Evolutionary conservation across 768 basidiomycete species (phyloP).

Genomic region (Scleroderma bovista): DNA sequence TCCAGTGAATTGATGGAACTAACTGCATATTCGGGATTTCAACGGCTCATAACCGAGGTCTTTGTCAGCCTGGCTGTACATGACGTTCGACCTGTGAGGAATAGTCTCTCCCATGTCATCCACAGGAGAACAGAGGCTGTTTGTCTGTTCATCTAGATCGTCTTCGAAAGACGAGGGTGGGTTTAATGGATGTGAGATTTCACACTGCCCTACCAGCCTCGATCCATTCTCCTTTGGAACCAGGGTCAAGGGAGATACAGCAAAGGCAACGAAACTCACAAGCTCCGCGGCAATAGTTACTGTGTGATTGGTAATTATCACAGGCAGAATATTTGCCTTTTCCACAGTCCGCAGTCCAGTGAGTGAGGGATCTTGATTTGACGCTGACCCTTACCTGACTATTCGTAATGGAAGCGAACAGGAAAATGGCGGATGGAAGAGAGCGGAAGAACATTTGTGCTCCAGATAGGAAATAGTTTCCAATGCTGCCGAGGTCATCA

Average conservation of each 20-base stretch:
- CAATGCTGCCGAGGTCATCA: conserved; percentile 46
- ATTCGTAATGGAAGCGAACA: conserved; percentile 87
- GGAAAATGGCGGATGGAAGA: conserved; percentile 87
- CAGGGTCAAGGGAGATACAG: conserved; percentile 24
- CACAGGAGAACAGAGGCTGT: conserved; percentile 40
- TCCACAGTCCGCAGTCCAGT: conserved; percentile 10
- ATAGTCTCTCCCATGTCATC: conserved; percentile 51
- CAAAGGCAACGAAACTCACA: conserved; percentile 47
- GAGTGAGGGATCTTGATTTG: conserved; percentile 7
- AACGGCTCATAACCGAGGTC: conserved; percentile 47
- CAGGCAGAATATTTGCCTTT: conserved; percentile 79
- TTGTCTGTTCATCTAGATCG: conserved; percentile 24
- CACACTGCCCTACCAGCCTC: conserved; percentile 84
- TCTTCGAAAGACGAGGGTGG: conserved; percentile 23
- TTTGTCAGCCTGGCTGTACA: conserved; percentile 56
- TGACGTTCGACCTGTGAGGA: conserved; percentile 51
- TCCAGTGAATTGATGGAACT: conserved; percentile 25
- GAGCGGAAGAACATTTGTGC: conserved; percentile 89
- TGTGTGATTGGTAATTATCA: conserved; percentile 89
- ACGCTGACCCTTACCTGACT: conserved; percentile 45
- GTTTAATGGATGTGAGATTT: conserved; percentile 81
- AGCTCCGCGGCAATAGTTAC: conserved; percentile 94
- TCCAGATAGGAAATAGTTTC: conserved; percentile 88
- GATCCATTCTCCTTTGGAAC: conserved; percentile 60
- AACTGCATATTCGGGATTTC: conserved; percentile 57